Evolutionary conservation across 345 rosid species (phyloP).

Genomic region (Melaleuca quinquenervia): DNA sequence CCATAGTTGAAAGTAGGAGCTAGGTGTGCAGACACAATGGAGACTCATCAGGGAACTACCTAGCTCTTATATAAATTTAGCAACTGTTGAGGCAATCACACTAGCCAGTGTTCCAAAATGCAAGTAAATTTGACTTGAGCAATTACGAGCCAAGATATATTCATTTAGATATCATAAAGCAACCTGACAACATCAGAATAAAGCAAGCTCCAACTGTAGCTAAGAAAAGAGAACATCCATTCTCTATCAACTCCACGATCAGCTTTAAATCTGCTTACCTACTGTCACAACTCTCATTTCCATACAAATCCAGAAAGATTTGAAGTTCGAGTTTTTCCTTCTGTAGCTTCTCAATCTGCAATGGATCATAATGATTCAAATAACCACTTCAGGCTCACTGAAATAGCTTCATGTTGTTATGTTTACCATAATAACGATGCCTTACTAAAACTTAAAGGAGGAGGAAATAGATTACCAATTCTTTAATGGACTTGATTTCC

Average conservation of each 20-base stretch:
- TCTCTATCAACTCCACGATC: neutral
- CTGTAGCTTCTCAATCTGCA: slow-evolving; percentile 74
- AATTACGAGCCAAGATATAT: neutral
- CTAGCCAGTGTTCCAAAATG: neutral
- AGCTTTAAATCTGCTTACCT: slow-evolving; percentile 36
- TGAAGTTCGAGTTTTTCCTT: slow-evolving; percentile 67
- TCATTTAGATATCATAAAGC: neutral
- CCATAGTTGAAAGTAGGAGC: neutral
- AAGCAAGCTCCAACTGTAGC: neutral
- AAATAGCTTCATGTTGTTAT: neutral
- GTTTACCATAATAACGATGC: neutral
- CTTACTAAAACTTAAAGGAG: neutral
- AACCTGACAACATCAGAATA: neutral
- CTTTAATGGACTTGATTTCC: slow-evolving; percentile 57
- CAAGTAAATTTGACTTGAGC: neutral
- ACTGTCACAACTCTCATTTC: slow-evolving; percentile 55
- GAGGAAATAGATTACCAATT: slow-evolving; percentile 23
- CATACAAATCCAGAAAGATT: slow-evolving; percentile 59
- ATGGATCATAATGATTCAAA: neutral
- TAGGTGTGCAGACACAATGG: neutral
- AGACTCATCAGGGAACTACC: neutral
- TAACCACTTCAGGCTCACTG: slow-evolving; percentile 1
- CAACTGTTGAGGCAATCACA: neutral
- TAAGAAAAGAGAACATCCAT: neutral
- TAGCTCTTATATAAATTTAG: neutral